Percentiles rank a stretch among this genome's conserved stretches.
Conservation (phyloP, 352 stramenopile species). For the Blastocystis sp. region DNA sequence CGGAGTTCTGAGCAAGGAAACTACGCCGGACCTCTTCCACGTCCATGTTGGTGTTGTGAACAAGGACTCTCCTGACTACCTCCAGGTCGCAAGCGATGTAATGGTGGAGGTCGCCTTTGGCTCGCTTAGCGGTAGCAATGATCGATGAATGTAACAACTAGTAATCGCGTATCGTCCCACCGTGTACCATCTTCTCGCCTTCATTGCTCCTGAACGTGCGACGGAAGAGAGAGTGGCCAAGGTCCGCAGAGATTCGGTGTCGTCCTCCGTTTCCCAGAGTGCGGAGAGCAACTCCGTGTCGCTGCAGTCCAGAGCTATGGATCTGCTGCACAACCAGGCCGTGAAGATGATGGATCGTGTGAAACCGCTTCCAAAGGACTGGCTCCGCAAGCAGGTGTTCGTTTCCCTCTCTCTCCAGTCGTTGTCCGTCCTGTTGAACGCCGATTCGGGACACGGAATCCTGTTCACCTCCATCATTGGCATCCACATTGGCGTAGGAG, state of each 20-base stretch:
- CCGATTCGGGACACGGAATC: neutral
- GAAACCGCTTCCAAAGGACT: conserved; percentile 7
- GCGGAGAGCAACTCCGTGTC: neutral
- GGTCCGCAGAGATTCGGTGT: neutral
- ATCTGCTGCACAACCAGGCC: neutral
- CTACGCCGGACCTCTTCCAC: neutral
- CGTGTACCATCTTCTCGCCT: conserved; percentile 5
- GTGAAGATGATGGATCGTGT: neutral
- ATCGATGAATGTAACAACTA: neutral
- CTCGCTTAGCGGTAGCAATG: conserved; percentile 3
- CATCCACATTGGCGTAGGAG: neutral
- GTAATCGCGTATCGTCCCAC: conserved; percentile 30
- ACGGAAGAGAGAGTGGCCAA: neutral
- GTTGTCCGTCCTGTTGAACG: neutral
- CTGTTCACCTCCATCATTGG: neutral
- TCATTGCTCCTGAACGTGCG: neutral
- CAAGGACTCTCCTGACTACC: neutral
- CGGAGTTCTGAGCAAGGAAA: neutral
- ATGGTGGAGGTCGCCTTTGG: neutral
- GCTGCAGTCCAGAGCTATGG: neutral
- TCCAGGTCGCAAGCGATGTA: neutral
- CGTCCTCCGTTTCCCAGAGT: neutral
- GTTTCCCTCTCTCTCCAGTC: neutral
- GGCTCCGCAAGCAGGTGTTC: neutral
- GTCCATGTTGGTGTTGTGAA: neutral